Conservation (phyloP, 2,329 filamentous ascomycete genomes). For the Pseudofabraea citricarpa region DNA sequence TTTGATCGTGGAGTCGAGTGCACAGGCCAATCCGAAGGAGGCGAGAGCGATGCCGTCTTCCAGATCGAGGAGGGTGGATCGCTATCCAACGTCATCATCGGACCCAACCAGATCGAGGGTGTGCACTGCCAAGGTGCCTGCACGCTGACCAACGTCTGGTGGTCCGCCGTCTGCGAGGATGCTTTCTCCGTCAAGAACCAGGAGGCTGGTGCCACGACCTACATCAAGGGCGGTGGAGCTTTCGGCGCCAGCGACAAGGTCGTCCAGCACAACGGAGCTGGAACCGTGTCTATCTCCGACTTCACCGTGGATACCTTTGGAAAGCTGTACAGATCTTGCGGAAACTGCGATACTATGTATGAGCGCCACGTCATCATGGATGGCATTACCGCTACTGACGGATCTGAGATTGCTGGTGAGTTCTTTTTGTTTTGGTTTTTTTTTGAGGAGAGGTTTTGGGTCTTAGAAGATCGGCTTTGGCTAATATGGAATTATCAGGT, state of each 20-base stretch:
- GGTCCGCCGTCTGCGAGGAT: constrained; percentile 21
- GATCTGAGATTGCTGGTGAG: constrained; percentile 22
- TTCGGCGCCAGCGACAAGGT: constrained; percentile 36
- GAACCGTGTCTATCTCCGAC: constrained; percentile 27
- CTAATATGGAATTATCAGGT: constrained; percentile 33
- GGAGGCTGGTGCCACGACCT: constrained; percentile 30
- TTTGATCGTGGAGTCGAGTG: constrained; percentile 35
- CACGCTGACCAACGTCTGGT: constrained; percentile 24
- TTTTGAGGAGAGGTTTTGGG: too few species aligned
- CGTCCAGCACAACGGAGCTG: constrained; percentile 36
- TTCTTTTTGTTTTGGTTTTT: constrained; percentile 4
- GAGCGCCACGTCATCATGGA: constrained; percentile 31
- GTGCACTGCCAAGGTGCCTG: constrained; percentile 20
- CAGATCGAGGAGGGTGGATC: constrained; percentile 20
- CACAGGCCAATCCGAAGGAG: constrained; percentile 34
- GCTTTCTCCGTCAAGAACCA: constrained; percentile 20
- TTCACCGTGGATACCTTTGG: constrained; percentile 40
- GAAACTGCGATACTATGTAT: constrained; percentile 37
- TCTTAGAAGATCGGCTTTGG: too few species aligned
- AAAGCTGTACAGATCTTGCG: constrained; percentile 45
- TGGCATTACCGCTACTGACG: constrained; percentile 36
- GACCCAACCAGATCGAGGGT: constrained; percentile 24
- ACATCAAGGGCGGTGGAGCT: constrained; percentile 38
- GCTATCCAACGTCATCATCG: constrained; percentile 24
- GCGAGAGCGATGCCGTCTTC: constrained; percentile 27